phyloP scores from a whole-genome alignment of 139 green algal species.

The Chlamydomonas applanata region DNA sequence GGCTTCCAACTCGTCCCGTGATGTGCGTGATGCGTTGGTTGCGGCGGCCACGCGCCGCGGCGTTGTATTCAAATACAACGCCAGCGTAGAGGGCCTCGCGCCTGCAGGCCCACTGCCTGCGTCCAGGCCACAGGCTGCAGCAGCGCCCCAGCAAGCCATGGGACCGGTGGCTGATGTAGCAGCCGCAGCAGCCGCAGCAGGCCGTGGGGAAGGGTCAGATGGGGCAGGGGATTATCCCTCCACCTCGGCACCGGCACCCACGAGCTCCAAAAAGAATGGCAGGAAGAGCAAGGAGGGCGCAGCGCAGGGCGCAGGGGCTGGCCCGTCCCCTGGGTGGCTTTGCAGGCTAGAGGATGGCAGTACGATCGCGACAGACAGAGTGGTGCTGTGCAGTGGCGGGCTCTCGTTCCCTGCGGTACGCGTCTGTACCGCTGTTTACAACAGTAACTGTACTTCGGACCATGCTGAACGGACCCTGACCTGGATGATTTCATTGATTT shows the following conservation, averaged over 20 bases:
- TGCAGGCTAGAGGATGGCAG: constrained; percentile 17
- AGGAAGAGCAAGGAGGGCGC: neutral
- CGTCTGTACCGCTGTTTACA: too few relatives aligned
- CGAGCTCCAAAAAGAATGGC: too few relatives aligned
- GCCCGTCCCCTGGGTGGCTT: neutral
- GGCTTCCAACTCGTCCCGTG: constrained; percentile 60
- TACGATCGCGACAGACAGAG: constrained; percentile 39
- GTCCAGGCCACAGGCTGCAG: neutral
- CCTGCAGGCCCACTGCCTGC: neutral
- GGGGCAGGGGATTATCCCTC: neutral
- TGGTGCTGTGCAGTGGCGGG: constrained; percentile 69
- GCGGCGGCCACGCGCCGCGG: neutral
- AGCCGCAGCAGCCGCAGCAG: neutral
- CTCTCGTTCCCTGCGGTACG: constrained; percentile 75
- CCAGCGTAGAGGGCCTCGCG: constrained; percentile 44
- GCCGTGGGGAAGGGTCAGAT: neutral
- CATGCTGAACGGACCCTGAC: too few relatives aligned
- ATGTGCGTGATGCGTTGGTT: constrained; percentile 47
- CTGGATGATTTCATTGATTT: too few relatives aligned
- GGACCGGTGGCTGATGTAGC: neutral
- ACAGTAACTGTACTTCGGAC: too few relatives aligned
- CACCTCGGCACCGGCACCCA: too few relatives aligned
- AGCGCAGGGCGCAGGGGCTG: neutral
- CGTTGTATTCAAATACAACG: constrained; percentile 26
- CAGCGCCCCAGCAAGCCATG: neutral